These are phyloP conservation scores for Silene coronaria DNA, from an alignment of 179 eudicot genomes.

Conservation along the genomic window DNA sequence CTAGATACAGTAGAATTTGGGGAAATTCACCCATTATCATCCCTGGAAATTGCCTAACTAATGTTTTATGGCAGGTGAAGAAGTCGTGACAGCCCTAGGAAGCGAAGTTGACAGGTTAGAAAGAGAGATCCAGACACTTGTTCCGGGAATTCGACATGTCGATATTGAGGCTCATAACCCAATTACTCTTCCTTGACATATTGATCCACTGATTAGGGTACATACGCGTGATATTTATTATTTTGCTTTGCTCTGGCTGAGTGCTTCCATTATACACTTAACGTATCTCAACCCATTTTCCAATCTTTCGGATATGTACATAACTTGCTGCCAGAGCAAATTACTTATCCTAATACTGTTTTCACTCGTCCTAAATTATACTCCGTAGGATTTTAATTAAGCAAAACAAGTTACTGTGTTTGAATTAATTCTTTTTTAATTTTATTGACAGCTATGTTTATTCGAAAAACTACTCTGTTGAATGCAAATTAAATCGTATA, in stretches of 20 bases:
- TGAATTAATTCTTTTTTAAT: no score
- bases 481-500: no score
- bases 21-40: neutral
- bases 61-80: constrained; percentile 55
- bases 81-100: constrained; percentile 88
- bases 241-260: neutral
- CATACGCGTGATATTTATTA: constrained; percentile 8
- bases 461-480: no score
- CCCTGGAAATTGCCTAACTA: no score
- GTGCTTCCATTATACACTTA: neutral
- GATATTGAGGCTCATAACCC: constrained; percentile 98
- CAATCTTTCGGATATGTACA: constrained; percentile 13
- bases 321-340: constrained; percentile 13
- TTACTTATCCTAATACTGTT: no score
- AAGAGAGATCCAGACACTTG: constrained; percentile 77
- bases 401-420: no score
- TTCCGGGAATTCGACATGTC: constrained; percentile 92
- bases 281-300: neutral
- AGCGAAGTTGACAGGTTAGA: constrained; percentile 96
- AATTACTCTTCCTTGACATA: constrained; percentile 30
- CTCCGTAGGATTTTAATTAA: no score
- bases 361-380: neutral
- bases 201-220: neutral
- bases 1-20: no score
- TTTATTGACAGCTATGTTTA: no score